Conservation (phyloP, 805 yeast genomes). For the Saturnispora hagleri region DNA sequence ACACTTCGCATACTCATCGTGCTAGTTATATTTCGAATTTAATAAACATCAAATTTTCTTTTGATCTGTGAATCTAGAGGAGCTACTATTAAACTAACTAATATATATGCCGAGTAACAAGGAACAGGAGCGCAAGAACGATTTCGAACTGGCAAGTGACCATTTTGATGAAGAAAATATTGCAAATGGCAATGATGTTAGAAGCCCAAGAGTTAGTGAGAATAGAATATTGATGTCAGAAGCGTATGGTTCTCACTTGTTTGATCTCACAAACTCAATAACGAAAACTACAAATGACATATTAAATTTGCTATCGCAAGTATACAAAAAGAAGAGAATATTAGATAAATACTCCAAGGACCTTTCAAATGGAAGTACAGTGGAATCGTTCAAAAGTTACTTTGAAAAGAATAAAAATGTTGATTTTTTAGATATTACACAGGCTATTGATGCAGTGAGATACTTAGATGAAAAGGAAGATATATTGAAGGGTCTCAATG, state of each 20-base stretch:
- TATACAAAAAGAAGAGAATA: constrained; percentile 6
- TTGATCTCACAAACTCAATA: constrained; percentile 7
- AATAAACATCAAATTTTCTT: background rate
- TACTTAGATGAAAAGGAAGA: constrained; percentile 1
- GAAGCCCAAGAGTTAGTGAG: background rate
- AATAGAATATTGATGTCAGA: background rate
- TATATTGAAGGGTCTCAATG: background rate
- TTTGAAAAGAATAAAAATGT: background rate
- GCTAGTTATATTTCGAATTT: background rate
- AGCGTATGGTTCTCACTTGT: constrained; percentile 1
- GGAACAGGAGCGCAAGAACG: background rate
- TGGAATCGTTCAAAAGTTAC: constrained; percentile 4
- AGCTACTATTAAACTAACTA: background rate
- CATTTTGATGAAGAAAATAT: background rate
- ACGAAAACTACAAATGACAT: constrained; percentile 4
- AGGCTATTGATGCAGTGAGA: background rate
- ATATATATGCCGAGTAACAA: background rate
- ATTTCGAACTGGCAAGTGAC: background rate
- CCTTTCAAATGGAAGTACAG: background rate
- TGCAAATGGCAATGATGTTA: background rate
- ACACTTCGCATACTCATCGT: background rate
- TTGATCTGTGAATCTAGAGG: background rate
- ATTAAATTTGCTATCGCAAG: constrained; percentile 2
- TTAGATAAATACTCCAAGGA: constrained; percentile 6
- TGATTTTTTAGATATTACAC: background rate